Base-by-base conservation (phyloP, 2,329 filamentous ascomycete genomes). In the Coniella lustricola region DNA sequence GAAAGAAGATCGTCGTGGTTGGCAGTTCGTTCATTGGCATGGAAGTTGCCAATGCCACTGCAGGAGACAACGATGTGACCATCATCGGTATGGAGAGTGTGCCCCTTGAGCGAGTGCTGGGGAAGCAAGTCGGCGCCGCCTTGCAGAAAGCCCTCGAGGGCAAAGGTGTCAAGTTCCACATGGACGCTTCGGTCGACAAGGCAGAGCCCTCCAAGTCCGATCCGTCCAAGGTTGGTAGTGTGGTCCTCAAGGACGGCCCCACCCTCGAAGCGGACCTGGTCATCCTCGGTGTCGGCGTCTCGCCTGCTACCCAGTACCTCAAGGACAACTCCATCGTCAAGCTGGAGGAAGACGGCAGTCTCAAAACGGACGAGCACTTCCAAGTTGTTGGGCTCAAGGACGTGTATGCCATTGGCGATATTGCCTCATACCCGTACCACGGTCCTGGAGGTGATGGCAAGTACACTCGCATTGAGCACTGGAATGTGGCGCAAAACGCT, bases 11-110 rank as follows among this genome's bases (percentile, higher is more conserved):
- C 56, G 89, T 95, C 40, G 76, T 98, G 13, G 75, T 98, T 46
- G 93, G 93, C 35, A 91, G 86, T 51, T 95, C 89, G 1, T 98
- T 98, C 67, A 98, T 98, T 61, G 93, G 93, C 35, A 94, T 98
- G 87, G 93, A 98, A 67, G 80, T 94, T n/a, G 91, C 87, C 53
- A 93, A 90, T 55, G 84, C 94, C 0, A 83, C 85, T 0, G 69
- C 78, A 38, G 85, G 85, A 58, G 85, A 85, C 59, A 95, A 98
- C 64, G 71, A 83, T 8, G 90, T 98, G 14, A 85, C 85, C 7
- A 81, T 97, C 35, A 74, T 98, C 18, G 93, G 93, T 33, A 91
- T 90, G 85, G 90, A 95, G 62, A 81, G 80, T 51, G 81, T 81
- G 12, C 91, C 93, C 0, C 77, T 97, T 55, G 87, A 95, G 65